Evolutionary conservation across 108 stramenopile genomes (phyloP).

Genomic region (Skeletonema grethae): DNA sequence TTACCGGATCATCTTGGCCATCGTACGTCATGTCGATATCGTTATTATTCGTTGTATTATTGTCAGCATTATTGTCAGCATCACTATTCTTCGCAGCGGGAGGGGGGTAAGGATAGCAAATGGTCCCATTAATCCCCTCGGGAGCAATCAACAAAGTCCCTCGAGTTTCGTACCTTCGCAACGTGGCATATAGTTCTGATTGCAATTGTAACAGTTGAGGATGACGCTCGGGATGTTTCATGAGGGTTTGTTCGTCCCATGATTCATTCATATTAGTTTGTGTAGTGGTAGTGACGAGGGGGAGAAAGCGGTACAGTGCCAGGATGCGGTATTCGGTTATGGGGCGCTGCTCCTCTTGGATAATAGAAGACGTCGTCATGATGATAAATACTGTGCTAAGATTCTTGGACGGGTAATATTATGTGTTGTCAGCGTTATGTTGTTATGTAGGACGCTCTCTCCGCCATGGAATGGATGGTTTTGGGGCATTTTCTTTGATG

Average conservation of each 20-base stretch:
- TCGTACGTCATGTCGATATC: too few species aligned
- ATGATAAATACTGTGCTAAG: too few species aligned
- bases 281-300: constrained; percentile 11
- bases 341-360: neutral
- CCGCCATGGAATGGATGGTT: neutral
- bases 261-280: neutral
- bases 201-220: constrained; percentile 12
- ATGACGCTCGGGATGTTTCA: constrained; percentile 31
- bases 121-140: constrained; percentile 88
- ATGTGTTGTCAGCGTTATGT: neutral
- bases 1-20: constrained; percentile 40
- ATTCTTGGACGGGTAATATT: neutral
- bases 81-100: constrained; percentile 1
- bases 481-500: neutral
- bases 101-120: constrained; percentile 63
- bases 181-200: constrained; percentile 14
- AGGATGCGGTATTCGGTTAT: constrained; percentile 22
- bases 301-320: constrained; percentile 31
- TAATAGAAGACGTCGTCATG: neutral
- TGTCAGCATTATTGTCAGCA: constrained; percentile 11
- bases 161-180: constrained; percentile 34
- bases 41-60: too few species aligned
- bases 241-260: constrained; percentile 4
- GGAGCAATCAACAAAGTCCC: constrained; percentile 72
- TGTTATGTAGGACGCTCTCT: neutral